phyloP scores from a whole-genome alignment of 192 early-diverging fungal species.

The Globomyces pollinis-pini region DNA sequence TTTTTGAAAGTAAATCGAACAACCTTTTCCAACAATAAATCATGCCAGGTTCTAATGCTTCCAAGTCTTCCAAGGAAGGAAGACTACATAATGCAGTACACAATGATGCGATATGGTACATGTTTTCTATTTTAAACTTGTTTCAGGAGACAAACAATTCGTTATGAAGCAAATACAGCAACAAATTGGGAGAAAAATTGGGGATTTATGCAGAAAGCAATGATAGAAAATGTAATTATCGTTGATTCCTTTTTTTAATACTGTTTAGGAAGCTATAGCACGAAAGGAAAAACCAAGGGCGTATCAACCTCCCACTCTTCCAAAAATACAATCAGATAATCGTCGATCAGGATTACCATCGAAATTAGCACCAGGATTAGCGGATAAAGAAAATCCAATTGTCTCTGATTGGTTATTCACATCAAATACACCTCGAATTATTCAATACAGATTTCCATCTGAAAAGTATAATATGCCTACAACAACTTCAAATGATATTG shows the following conservation, averaged over 20 bases:
- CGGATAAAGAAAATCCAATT: conserved; percentile 19
- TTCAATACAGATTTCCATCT: conserved; percentile 24
- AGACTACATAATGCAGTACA: conserved; percentile 22
- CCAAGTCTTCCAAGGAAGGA: not conserved
- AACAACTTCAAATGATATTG: conserved; percentile 39
- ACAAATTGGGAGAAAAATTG: conserved; percentile 42
- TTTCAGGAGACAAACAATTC: conserved; percentile 42
- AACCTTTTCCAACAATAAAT: too few species aligned
- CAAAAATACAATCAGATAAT: not conserved
- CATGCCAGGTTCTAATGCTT: too few species aligned
- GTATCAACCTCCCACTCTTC: not conserved
- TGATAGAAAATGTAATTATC: not conserved
- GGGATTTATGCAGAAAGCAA: conserved; percentile 44
- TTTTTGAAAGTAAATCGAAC: too few species aligned
- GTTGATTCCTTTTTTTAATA: too few species aligned
- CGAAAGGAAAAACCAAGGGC: not conserved
- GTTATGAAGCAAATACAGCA: conserved; percentile 41
- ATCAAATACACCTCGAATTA: conserved; percentile 33
- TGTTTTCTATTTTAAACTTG: not conserved
- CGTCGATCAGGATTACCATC: conserved; percentile 35
- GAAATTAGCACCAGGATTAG: conserved; percentile 30
- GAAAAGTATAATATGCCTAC: conserved; percentile 41
- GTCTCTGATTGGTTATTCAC: conserved; percentile 32
- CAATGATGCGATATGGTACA: conserved; percentile 42
- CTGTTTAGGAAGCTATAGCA: conserved; percentile 5